Percentiles rank a stretch among this genome's conserved stretches.
These are phyloP conservation scores for Zarea fungicola DNA, from an alignment of 2,329 filamentous ascomycete species.

Conservation along the genomic window DNA sequence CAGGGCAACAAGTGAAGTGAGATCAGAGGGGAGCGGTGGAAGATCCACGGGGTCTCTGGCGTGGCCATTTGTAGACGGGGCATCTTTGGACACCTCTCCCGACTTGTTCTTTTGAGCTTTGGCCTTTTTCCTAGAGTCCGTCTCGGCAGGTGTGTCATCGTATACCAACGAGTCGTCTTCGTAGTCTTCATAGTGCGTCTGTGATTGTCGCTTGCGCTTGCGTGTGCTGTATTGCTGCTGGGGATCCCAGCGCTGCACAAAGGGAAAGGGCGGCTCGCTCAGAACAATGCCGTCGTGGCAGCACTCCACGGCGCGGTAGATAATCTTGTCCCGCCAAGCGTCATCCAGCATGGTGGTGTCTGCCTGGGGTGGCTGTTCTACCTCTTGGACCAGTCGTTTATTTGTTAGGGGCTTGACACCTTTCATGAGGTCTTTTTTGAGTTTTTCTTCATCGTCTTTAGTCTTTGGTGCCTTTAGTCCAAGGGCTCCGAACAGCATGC, in stretches of 20 bases:
- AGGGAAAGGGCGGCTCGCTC: slow-evolving; percentile 80
- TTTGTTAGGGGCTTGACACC: slow-evolving; percentile 40
- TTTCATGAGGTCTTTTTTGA: slow-evolving; percentile 55
- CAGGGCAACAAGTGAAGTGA: slow-evolving; percentile 48
- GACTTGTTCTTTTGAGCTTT: slow-evolving; percentile 35
- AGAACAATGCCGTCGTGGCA: slow-evolving; percentile 63
- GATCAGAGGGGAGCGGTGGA: slow-evolving; percentile 54
- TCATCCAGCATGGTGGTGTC: slow-evolving; percentile 39
- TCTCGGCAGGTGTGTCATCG: slow-evolving; percentile 5
- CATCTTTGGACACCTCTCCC: background rate
- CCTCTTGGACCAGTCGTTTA: slow-evolving; percentile 24
- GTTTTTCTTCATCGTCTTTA: slow-evolving; percentile 60
- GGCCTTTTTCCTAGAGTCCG: slow-evolving; percentile 14
- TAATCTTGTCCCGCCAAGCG: slow-evolving; percentile 70
- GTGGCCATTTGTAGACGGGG: background rate
- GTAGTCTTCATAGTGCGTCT: slow-evolving; percentile 27
- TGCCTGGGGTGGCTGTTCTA: slow-evolving; percentile 13
- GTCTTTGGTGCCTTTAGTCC: slow-evolving; percentile 64
- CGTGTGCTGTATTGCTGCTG: slow-evolving; percentile 52
- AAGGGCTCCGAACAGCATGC: slow-evolving; percentile 67
- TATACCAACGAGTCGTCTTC: slow-evolving; percentile 20
- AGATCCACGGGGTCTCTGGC: slow-evolving; percentile 48
- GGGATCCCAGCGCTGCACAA: slow-evolving; percentile 82
- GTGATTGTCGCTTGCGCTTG: slow-evolving; percentile 45
- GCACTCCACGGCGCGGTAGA: slow-evolving; percentile 78